These are phyloP conservation scores for Pseudocercospora ulei DNA, from an alignment of 2,329 filamentous ascomycete genomes.

Conservation along the genomic window DNA sequence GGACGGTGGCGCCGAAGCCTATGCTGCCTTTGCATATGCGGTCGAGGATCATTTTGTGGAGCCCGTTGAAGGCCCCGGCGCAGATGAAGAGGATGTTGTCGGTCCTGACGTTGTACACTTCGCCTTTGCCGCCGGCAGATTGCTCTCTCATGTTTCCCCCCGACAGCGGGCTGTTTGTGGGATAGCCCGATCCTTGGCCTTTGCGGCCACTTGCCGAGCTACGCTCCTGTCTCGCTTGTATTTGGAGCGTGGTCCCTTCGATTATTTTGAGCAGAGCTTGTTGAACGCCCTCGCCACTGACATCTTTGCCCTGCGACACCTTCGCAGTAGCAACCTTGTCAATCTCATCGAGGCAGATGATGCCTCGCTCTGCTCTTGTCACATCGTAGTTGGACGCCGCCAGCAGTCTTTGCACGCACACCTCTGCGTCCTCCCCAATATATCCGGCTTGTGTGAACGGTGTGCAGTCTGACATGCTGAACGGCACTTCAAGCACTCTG, in stretches of 20 bases:
- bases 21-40: conserved; percentile 80
- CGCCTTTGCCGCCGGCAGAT: conserved; percentile 41
- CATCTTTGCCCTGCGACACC: conserved; percentile 80
- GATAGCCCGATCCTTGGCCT: conserved; percentile 24
- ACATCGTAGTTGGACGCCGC: conserved; percentile 86
- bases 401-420: conserved; percentile 80
- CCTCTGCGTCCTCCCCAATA: conserved; percentile 95
- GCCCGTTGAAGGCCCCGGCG: conserved; percentile 85
- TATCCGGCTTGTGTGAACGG: conserved; percentile 94
- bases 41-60: conserved; percentile 77
- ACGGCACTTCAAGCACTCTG: conserved; percentile 85
- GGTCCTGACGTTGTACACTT: conserved; percentile 68
- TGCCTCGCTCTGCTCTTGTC: conserved; percentile 73
- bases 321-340: conserved; percentile 92
- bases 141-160: conserved; percentile 31
- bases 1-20: conserved; percentile 79
- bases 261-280: conserved; percentile 93
- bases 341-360: conserved; percentile 92
- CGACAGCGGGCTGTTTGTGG: conserved; percentile 35
- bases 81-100: conserved; percentile 97
- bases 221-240: conserved; percentile 74
- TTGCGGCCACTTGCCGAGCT: conserved; percentile 25
- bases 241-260: conserved; percentile 84
- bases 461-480: conserved; percentile 91
- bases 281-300: conserved; percentile 91